phyloP scores from a whole-genome alignment of 257 asterid genomes.

The Fraxinus anomala region DNA sequence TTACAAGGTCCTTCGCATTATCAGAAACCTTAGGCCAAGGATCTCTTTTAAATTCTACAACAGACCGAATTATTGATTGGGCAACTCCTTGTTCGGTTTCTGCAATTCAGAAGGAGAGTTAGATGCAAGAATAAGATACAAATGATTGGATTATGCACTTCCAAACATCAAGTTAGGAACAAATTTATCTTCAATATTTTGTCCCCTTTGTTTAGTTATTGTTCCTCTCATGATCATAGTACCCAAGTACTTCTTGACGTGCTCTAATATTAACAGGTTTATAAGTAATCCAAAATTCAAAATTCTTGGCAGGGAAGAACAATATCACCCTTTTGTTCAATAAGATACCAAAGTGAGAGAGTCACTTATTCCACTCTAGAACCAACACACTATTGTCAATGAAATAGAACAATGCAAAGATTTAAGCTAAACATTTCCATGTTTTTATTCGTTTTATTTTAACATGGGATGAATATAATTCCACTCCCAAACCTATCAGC shows the following conservation, averaged over 20 bases:
- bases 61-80: slow-evolving; percentile 64
- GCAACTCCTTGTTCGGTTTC: slow-evolving; percentile 90
- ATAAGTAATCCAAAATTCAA: not conserved
- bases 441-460: too few relatives aligned
- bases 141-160: not conserved
- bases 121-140: not conserved
- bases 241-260: too few relatives aligned
- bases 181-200: not conserved
- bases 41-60: slow-evolving; percentile 58
- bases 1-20: slow-evolving; percentile 65
- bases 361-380: not conserved
- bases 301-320: not conserved
- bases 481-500: not conserved
- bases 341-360: too few relatives aligned
- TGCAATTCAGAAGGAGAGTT: slow-evolving; percentile 31
- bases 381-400: not conserved
- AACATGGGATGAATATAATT: too few relatives aligned
- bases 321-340: too few relatives aligned
- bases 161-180: slow-evolving; percentile 1
- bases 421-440: too few relatives aligned
- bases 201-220: too few relatives aligned
- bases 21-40: slow-evolving; percentile 81
- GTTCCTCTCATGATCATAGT: too few relatives aligned
- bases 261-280: too few relatives aligned
- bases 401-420: not conserved